These are phyloP conservation scores for Naganishia vaughanmartiniae DNA, from an alignment of 768 basidiomycete genomes.

Conservation along the genomic window DNA sequence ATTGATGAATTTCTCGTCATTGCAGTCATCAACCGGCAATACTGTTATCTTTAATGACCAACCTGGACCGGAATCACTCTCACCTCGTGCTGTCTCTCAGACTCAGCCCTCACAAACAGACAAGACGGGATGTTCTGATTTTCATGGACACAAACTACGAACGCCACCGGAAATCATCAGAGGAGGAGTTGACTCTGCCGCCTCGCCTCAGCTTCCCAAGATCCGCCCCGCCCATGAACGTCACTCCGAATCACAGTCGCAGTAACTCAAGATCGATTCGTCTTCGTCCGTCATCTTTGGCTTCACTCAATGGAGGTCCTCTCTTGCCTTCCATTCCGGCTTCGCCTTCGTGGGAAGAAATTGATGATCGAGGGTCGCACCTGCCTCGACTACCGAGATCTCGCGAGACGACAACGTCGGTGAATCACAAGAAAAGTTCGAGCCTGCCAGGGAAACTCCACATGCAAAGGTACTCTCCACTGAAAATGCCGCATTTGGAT, in stretches of 20 bases:
- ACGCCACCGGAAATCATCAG: not conserved
- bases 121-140: conserved; percentile 20
- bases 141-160: conserved; percentile 6
- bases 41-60: conserved; percentile 2
- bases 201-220: conserved; percentile 3
- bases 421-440: conserved; percentile 11
- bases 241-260: not conserved
- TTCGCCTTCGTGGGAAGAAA: conserved; percentile 17
- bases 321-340: conserved; percentile 16
- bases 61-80: conserved; percentile 3
- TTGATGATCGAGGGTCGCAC: not conserved
- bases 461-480: not conserved
- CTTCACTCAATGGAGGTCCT: conserved; percentile 15
- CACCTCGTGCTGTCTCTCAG: conserved; percentile 14
- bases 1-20: not conserved
- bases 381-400: not conserved
- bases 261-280: conserved; percentile 7
- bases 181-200: not conserved
- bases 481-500: not conserved
- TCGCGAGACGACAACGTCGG: not conserved
- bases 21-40: conserved; percentile 18
- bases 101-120: conserved; percentile 10
- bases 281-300: conserved; percentile 7
- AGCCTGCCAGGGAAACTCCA: not conserved
- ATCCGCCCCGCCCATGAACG: not conserved